A percentile compares a stretch with the other conserved stretches of the same genome.
Evolutionary conservation across 1,284 basidiomycete species (phyloP).

Genomic region (Apiotrichum brassicae): DNA sequence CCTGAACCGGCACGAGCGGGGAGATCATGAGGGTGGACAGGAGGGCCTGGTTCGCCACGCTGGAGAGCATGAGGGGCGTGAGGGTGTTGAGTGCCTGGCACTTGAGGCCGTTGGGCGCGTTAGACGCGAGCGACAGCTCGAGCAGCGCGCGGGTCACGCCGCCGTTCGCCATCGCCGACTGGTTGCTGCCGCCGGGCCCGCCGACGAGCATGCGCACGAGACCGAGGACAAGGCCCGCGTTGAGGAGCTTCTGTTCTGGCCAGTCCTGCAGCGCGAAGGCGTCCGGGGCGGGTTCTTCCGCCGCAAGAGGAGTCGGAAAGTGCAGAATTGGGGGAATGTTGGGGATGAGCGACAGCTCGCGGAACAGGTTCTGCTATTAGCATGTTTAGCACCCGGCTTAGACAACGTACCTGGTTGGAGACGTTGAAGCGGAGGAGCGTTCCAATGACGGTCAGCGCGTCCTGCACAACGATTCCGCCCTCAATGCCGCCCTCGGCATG

Average conservation of each 20-base stretch:
- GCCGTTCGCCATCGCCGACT: constrained; percentile 51
- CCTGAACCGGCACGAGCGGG: constrained; percentile 47
- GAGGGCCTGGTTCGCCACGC: constrained; percentile 51
- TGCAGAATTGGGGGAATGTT: constrained; percentile 74
- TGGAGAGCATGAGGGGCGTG: constrained; percentile 54
- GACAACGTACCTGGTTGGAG: constrained; percentile 76
- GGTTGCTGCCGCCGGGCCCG: constrained; percentile 63
- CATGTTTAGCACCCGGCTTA: background rate
- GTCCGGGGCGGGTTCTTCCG: constrained; percentile 67
- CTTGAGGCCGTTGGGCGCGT: constrained; percentile 81
- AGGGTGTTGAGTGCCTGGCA: constrained; percentile 73
- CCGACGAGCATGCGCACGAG: constrained; percentile 60
- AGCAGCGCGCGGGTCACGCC: constrained; percentile 75
- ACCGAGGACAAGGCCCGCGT: constrained; percentile 68
- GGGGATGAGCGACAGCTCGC: constrained; percentile 79
- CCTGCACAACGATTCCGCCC: constrained; percentile 79
- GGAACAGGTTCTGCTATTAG: constrained; percentile 78
- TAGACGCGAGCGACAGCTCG: constrained; percentile 83
- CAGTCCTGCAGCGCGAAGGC: constrained; percentile 94
- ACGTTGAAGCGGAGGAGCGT: constrained; percentile 83
- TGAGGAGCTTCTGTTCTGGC: constrained; percentile 81
- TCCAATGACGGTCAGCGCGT: constrained; percentile 78
- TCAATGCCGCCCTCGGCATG: constrained; percentile 84
- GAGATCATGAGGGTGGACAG: constrained; percentile 46
- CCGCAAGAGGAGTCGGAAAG: constrained; percentile 65